Conservation (phyloP, 768 basidiomycete genomes). For the Tylopilus sp. region DNA sequence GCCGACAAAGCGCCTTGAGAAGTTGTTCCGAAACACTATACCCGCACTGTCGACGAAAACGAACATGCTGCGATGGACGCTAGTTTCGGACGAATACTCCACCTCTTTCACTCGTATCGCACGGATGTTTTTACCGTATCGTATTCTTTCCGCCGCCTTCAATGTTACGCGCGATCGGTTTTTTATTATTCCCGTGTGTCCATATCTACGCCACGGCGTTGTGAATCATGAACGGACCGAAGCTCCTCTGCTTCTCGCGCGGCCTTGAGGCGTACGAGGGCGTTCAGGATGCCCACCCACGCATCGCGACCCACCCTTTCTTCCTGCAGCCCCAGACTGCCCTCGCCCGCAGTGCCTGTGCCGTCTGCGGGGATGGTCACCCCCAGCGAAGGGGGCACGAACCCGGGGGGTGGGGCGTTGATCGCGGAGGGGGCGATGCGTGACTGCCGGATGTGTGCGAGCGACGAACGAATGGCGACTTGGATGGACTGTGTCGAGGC, state of each 20-base stretch:
- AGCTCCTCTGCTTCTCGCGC: slow-evolving; percentile 30
- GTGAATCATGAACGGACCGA: slow-evolving; percentile 6
- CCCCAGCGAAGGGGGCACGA: slow-evolving; percentile 75
- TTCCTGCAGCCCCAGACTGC: slow-evolving; percentile 69
- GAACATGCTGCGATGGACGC: not conserved
- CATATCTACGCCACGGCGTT: slow-evolving; percentile 15
- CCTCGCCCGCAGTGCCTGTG: slow-evolving; percentile 23
- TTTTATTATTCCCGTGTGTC: slow-evolving; percentile 15
- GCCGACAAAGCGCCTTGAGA: slow-evolving; percentile 17
- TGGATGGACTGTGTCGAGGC: slow-evolving; percentile 59
- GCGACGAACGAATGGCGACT: slow-evolving; percentile 67
- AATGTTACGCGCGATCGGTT: not conserved
- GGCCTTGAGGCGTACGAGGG: slow-evolving; percentile 60
- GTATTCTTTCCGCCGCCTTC: slow-evolving; percentile 5
- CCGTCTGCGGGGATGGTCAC: slow-evolving; percentile 58
- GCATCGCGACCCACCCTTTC: slow-evolving; percentile 73
- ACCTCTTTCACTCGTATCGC: slow-evolving; percentile 11
- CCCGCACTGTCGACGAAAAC: slow-evolving; percentile 17
- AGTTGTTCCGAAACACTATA: slow-evolving; percentile 11
- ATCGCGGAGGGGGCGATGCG: slow-evolving; percentile 88
- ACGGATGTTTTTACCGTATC: slow-evolving; percentile 18
- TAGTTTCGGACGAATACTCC: not conserved
- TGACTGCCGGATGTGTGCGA: slow-evolving; percentile 78
- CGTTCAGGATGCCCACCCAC: slow-evolving; percentile 71
- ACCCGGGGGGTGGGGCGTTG: slow-evolving; percentile 68